Conservation (phyloP, 2,329 filamentous ascomycete genomes). For the Dactylellina sp. region DNA sequence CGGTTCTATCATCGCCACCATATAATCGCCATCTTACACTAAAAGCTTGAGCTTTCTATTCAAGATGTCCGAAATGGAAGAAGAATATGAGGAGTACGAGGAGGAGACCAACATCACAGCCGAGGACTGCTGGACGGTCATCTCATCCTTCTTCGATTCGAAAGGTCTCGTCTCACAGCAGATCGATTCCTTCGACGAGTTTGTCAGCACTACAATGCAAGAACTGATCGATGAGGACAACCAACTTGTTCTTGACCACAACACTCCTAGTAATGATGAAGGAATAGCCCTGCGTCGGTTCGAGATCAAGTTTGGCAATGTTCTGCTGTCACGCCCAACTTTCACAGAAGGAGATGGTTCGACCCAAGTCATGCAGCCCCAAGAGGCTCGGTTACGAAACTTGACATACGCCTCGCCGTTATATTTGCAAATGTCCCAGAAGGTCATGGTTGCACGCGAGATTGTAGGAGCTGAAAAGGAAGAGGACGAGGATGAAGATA, state of each 20-base stretch:
- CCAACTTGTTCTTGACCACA: constrained; percentile 91
- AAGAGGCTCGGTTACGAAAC: constrained; percentile 95
- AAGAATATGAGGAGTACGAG: constrained; percentile 53
- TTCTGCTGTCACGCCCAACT: constrained; percentile 88
- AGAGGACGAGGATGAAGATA: constrained; percentile 69
- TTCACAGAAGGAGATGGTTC: constrained; percentile 93
- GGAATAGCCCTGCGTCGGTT: constrained; percentile 89
- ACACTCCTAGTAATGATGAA: constrained; percentile 79
- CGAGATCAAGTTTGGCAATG: constrained; percentile 91
- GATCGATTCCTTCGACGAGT: constrained; percentile 98
- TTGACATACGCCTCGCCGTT: constrained; percentile 93
- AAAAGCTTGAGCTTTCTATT: constrained; percentile 3
- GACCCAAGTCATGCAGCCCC: constrained; percentile 85
- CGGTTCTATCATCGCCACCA: constrained; percentile 10
- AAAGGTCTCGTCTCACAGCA: constrained; percentile 98
- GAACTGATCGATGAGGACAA: constrained; percentile 94
- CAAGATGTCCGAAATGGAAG: constrained; percentile 55
- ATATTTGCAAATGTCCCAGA: constrained; percentile 88
- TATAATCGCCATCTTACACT: constrained; percentile 6
- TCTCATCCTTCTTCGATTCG: constrained; percentile 93
- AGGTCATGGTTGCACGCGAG: constrained; percentile 76
- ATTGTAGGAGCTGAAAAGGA: constrained; percentile 79
- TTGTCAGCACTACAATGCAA: constrained; percentile 92
- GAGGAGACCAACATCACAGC: constrained; percentile 76
- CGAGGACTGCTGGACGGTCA: constrained; percentile 98